These are phyloP conservation scores for Aotearoamyces nothofagi DNA, from an alignment of 2,329 filamentous ascomycete genomes.

Conservation along the genomic window DNA sequence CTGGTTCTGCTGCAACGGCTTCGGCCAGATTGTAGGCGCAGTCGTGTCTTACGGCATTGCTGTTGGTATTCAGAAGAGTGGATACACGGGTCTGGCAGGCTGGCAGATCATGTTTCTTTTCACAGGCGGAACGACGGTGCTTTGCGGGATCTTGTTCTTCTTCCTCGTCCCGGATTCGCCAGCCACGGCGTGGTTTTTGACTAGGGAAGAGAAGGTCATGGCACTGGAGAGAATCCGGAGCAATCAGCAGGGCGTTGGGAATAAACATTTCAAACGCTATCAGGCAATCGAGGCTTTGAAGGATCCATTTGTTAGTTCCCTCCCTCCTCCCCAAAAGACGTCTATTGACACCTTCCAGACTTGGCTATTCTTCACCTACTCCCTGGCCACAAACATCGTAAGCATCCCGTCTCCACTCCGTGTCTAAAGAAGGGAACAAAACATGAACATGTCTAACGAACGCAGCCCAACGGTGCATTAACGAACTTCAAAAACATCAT, in stretches of 20 bases:
- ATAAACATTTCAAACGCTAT: slow-evolving; percentile 33
- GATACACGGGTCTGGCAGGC: not conserved
- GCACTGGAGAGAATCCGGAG: slow-evolving; percentile 29
- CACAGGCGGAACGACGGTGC: slow-evolving; percentile 29
- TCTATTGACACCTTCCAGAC: too few relatives aligned
- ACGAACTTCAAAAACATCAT: too few relatives aligned
- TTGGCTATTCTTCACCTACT: too few relatives aligned
- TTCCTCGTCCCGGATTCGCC: slow-evolving; percentile 28
- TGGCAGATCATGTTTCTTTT: slow-evolving; percentile 25
- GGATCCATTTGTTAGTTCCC: too few relatives aligned
- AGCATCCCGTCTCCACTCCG: too few relatives aligned
- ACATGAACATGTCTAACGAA: too few relatives aligned
- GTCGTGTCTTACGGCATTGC: slow-evolving; percentile 1
- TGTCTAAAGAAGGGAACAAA: too few relatives aligned
- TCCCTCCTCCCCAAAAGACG: too few relatives aligned
- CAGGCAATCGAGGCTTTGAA: slow-evolving; percentile 32
- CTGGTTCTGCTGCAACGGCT: slow-evolving; percentile 1
- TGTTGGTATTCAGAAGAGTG: slow-evolving; percentile 1
- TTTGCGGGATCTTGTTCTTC: slow-evolving; percentile 25
- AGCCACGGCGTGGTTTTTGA: slow-evolving; percentile 27
- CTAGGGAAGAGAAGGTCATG: slow-evolving; percentile 26
- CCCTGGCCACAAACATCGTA: too few relatives aligned
- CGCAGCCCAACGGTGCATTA: too few relatives aligned
- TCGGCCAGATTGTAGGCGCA: slow-evolving; percentile 1
- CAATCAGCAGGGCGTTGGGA: slow-evolving; percentile 42